Base-by-base conservation (phyloP, 805 yeast species). In the Limtongia smithiae region DNA sequence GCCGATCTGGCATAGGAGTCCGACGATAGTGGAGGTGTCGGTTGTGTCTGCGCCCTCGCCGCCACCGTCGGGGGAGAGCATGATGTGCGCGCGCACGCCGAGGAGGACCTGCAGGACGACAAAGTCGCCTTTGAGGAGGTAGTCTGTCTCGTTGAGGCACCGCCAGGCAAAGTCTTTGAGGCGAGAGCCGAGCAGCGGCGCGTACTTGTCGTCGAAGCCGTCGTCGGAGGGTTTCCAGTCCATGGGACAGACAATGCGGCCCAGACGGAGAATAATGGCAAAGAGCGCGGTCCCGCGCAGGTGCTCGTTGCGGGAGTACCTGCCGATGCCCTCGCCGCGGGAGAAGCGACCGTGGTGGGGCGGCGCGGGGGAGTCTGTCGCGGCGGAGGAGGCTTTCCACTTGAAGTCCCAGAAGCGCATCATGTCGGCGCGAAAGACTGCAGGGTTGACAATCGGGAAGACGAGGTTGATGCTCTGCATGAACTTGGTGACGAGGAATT, bases 1-100 rank as follows among this genome's bases (percentile, higher is more conserved):
- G 25, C 62, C 60, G n/a, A 59, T 47, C 28, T 60, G 61, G 32
- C 59, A 54, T 12, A 60, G 46, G 17, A 50, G 40, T 7, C 62
- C 62, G 1, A 46, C 42, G 14, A 58, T 48, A 9, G 48, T 25
- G 8, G 60, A 41, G 31, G 63, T 58, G 25, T 53, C 53, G 22
- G 42, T 32, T 8, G 41, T 37, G 32, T 57, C 61, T 1, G 54
- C 47, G 1, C 61, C 61, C 17, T 58, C 61, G 21, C 60, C 57
- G 12, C 37, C 55, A n/a, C n/a, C n/a, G 24, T 57, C 59, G 2
- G 51, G 45, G 4, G 59, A 39, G 12, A 57, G 35, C 38, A 52
- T 44, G 27, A 49, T 48, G 28, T 57, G 50, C 41, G 63, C 41
- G 42, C 63, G 61, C 25, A 64, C 37, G 18, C 51, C 54, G 20